Evolutionary conservation across 2,329 filamentous ascomycete genomes (phyloP).

Genomic region (Stachybotrys chlorohalonatus): DNA sequence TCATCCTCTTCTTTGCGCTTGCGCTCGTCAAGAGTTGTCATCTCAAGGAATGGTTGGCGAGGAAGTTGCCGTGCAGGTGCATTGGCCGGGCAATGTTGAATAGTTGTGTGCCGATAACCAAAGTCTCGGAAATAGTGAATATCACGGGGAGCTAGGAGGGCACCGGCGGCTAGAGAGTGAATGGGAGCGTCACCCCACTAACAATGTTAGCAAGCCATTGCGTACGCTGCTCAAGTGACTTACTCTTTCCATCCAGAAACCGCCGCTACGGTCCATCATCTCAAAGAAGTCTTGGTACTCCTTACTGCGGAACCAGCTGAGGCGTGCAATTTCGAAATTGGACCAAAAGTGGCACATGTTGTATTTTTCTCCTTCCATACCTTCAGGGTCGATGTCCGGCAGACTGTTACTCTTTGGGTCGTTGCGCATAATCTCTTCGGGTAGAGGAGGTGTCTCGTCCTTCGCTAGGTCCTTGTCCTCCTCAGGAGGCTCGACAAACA

Average conservation of each 20-base stretch:
- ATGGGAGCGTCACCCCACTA: conserved; percentile 99
- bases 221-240: conserved; percentile 10
- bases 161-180: conserved; percentile 90
- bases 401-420: conserved; percentile 62
- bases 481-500: conserved; percentile 80
- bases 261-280: conserved; percentile 96
- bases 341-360: conserved; percentile 99
- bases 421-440: conserved; percentile 71
- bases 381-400: conserved; percentile 79
- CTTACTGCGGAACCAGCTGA: conserved; percentile 95
- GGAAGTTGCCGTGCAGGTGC: conserved; percentile 81
- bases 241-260: conserved; percentile 99
- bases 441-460: conserved; percentile 56
- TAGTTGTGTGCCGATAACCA: conserved; percentile 96
- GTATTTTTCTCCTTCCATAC: conserved; percentile 96
- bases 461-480: conserved; percentile 53
- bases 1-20: conserved; percentile 85
- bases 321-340: conserved; percentile 94
- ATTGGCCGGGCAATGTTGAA: conserved; percentile 96
- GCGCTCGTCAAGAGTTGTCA: conserved; percentile 71
- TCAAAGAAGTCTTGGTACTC: conserved; percentile 97
- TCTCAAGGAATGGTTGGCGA: conserved; percentile 71
- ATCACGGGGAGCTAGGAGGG: conserved; percentile 69
- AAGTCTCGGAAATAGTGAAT: conserved; percentile 99
- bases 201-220: conserved; percentile 12